These are phyloP conservation scores for Fusarium camptoceras DNA, from an alignment of 2,329 filamentous ascomycete genomes.

Conservation along the genomic window DNA sequence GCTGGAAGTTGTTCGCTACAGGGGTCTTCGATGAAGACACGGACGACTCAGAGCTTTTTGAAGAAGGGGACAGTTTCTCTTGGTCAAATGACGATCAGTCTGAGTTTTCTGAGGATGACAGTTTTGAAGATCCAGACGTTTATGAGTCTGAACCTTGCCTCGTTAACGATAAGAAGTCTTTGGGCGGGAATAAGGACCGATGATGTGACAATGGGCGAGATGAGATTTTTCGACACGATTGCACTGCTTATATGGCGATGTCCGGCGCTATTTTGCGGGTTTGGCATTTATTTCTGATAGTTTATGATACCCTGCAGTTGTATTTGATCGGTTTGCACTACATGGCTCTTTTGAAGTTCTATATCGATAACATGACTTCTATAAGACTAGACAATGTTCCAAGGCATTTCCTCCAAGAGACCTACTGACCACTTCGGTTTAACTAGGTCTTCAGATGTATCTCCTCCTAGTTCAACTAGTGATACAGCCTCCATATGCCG, in stretches of 20 bases:
- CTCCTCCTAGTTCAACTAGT: background rate
- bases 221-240: constrained; percentile 7
- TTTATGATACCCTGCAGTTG: constrained; percentile 28
- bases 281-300: background rate
- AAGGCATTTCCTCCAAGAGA: constrained; percentile 40
- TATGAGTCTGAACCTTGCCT: constrained; percentile 6
- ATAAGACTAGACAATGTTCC: constrained; percentile 31
- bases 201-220: background rate
- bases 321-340: background rate
- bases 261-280: background rate
- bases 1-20: constrained; percentile 44
- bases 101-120: constrained; percentile 5
- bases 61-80: constrained; percentile 17
- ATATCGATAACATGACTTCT: background rate
- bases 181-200: constrained; percentile 1
- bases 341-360: background rate
- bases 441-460: background rate
- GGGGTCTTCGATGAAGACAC: constrained; percentile 30
- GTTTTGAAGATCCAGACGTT: background rate
- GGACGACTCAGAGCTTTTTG: constrained; percentile 27
- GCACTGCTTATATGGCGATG: background rate
- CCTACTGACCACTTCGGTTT: constrained; percentile 40
- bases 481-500: constrained; percentile 7
- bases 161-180: background rate
- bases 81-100: constrained; percentile 22